Evolutionary conservation across 345 rosid genomes (phyloP), one percentile per base, ranked within the genome.

Genomic region (Punica granatum): DNA sequence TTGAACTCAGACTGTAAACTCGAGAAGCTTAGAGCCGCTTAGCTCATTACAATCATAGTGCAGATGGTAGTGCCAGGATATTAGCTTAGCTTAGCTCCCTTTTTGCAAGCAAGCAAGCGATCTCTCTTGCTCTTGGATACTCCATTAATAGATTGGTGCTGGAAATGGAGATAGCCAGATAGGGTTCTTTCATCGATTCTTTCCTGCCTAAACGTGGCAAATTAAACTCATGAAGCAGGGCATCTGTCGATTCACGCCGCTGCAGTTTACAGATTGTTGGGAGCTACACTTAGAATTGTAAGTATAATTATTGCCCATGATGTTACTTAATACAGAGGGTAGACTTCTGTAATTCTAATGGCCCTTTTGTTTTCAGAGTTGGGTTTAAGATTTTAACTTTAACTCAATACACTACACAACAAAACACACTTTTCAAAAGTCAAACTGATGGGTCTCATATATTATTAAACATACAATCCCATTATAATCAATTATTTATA

Each of bases 1-100:
- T 81, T 90, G 39, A 82, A 75, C 79, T 73, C 89, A 0, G 82
- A 86, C n/a, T 44, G 53, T 19, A 44, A 70, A 44, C 34, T 66
- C 23, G 77, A 86, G 78, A 79, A 82, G 79, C 77, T 67, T 28
- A 67, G 28, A 37, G 70, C 70, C 18, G 48, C 46, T 56, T 69
- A 61, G 59, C 21, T 36, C 31, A 19, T 23, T 8, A 37, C 35
- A 60, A 34, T 1, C 31, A 31, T 56, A 41, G 39, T 53, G 43
- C 60, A 34, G 48, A 30, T 14, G 63, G 3, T 3, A 15, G 41
- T n/a, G 42, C 59, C 34, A 18, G 35, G 2, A 15, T 56, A 26
- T n/a, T 21, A 19, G 34, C 28, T 56, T 13, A 11, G 41, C 41
- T n/a, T 8, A 28, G 61, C 32, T 56, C 34, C 25, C 34, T 13